Evolutionary conservation across 2,329 filamentous ascomycete species (phyloP).

Genomic region (Diaporthe citrichinensis): DNA sequence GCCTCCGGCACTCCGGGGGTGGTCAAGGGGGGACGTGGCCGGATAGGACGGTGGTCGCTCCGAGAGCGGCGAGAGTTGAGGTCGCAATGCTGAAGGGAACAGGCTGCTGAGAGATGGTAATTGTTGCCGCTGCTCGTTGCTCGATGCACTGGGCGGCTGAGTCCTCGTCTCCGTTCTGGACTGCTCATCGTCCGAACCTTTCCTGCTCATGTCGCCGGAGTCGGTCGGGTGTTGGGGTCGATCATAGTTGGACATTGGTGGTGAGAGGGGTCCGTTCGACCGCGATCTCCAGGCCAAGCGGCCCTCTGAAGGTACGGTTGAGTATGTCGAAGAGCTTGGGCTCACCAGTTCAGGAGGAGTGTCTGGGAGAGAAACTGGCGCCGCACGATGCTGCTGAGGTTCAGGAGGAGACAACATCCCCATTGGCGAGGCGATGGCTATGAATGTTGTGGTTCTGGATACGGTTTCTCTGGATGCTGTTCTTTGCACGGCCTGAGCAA

Average conservation of each 20-base stretch:
- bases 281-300: conserved; percentile 60
- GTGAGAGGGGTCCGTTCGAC: conserved; percentile 58
- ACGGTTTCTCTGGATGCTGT: conserved; percentile 37
- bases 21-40: conserved; percentile 63
- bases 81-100: conserved; percentile 62
- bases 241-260: conserved; percentile 73
- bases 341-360: conserved; percentile 69
- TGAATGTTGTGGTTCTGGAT: conserved; percentile 5
- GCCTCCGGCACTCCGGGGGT: conserved; percentile 56
- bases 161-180: conserved; percentile 51
- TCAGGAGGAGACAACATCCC: conserved; percentile 67
- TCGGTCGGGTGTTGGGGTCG: conserved; percentile 53
- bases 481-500: background rate
- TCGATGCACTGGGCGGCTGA: conserved; percentile 36
- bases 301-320: conserved; percentile 58
- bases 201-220: conserved; percentile 59
- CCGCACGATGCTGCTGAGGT: conserved; percentile 59
- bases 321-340: conserved; percentile 63
- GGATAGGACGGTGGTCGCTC: conserved; percentile 61
- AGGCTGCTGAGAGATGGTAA: conserved; percentile 71
- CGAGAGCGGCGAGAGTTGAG: conserved; percentile 61
- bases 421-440: conserved; percentile 59
- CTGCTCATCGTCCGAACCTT: conserved; percentile 55
- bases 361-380: conserved; percentile 60
- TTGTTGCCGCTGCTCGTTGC: conserved; percentile 57